Evolutionary conservation across 2,329 filamentous ascomycete species (phyloP).

Genomic region (Cordyceps farinosa): DNA sequence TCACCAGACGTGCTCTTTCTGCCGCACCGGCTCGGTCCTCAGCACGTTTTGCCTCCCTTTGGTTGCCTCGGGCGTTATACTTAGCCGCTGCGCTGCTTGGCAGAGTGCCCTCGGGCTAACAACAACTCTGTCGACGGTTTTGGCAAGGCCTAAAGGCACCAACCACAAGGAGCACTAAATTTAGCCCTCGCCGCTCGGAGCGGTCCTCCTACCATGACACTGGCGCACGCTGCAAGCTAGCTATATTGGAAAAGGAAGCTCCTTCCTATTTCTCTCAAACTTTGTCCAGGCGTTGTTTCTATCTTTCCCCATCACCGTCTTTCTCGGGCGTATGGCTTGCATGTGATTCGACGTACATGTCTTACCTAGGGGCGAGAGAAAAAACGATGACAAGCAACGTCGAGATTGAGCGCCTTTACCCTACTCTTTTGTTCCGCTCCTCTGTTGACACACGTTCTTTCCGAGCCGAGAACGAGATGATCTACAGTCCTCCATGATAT

Average conservation of each 20-base stretch:
- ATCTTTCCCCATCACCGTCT: background rate
- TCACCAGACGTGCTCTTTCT: background rate
- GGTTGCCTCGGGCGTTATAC: background rate
- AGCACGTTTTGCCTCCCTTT: background rate
- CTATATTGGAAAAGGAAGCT: background rate
- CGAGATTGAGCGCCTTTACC: background rate
- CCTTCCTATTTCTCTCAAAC: background rate
- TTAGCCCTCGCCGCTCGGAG: background rate
- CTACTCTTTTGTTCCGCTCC: background rate
- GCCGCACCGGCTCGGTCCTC: constrained; percentile 8
- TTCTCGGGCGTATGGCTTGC: background rate
- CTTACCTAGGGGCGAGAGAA: background rate
- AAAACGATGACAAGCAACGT: no score
- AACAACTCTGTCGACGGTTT: constrained; percentile 8
- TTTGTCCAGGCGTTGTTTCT: no score
- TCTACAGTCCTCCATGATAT: background rate
- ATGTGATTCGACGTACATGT: background rate
- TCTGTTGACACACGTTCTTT: background rate
- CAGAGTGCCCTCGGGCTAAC: background rate
- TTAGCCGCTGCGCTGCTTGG: background rate
- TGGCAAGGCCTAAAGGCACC: background rate
- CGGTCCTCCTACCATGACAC: no score
- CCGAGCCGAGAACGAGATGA: background rate
- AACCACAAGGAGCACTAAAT: background rate
- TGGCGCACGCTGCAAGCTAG: no score